Conservation (phyloP, 2,329 filamentous ascomycete genomes). For the Fusarium heterosporum region DNA sequence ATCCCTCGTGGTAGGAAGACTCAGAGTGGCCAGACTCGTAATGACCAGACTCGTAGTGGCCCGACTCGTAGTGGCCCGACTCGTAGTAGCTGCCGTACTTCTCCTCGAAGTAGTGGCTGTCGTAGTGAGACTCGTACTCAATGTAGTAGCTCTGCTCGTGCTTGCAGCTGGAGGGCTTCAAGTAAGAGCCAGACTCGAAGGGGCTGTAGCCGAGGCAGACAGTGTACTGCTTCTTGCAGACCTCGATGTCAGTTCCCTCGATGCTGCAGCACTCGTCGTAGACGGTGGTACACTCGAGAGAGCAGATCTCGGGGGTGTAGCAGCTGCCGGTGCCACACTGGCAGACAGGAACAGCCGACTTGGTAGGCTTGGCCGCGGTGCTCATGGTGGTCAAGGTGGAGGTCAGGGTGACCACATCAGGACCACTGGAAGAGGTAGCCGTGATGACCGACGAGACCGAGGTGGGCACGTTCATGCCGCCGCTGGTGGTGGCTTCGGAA, state of each 20-base stretch:
- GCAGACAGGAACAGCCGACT: background rate
- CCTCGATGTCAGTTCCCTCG: background rate
- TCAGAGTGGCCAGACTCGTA: background rate
- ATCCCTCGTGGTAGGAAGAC: slow-evolving; percentile 19
- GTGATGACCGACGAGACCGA: slow-evolving; percentile 2
- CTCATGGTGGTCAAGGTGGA: slow-evolving; percentile 21
- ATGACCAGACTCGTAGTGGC: background rate
- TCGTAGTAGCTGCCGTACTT: slow-evolving; percentile 18
- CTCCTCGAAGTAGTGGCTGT: slow-evolving; percentile 13
- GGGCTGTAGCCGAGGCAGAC: slow-evolving; percentile 33
- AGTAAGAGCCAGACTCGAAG: slow-evolving; percentile 5
- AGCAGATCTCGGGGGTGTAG: slow-evolving; percentile 9
- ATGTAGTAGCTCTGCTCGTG: slow-evolving; percentile 31
- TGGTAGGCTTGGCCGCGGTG: slow-evolving; percentile 20
- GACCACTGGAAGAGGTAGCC: background rate
- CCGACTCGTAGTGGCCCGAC: background rate
- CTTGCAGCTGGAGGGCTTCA: slow-evolving; percentile 31
- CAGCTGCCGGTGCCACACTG: background rate
- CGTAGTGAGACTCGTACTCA: slow-evolving; percentile 27
- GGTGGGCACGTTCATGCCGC: slow-evolving; percentile 23
- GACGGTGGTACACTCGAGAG: slow-evolving; percentile 26
- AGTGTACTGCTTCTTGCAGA: slow-evolving; percentile 25
- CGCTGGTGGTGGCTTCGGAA: slow-evolving; percentile 2
- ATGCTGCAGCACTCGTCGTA: slow-evolving; percentile 24
- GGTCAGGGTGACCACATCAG: slow-evolving; percentile 1